Percentiles rank a stretch among this genome's conserved stretches.
phyloP scores from a whole-genome alignment of 1,284 basidiomycete genomes.

The Ceratobasidium papillatum region DNA sequence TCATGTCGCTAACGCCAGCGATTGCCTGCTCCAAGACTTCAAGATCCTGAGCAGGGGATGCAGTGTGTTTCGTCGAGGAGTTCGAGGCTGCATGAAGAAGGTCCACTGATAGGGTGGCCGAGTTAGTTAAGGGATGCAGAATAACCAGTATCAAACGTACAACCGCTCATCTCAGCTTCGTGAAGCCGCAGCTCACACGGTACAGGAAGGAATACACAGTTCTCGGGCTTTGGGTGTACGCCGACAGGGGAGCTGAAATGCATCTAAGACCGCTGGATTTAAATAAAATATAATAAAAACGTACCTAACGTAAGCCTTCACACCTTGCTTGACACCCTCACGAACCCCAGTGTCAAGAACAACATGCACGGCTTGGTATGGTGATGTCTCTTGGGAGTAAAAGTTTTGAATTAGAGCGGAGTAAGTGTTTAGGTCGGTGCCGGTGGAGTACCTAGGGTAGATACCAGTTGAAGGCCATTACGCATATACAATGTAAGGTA shows the following conservation, averaged over 20 bases:
- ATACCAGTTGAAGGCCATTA: neutral
- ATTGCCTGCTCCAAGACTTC: constrained; percentile 77
- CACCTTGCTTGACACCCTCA: constrained; percentile 75
- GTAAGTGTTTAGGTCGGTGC: constrained; percentile 91
- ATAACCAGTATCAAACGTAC: constrained; percentile 63
- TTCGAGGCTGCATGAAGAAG: constrained; percentile 36
- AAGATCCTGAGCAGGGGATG: constrained; percentile 64
- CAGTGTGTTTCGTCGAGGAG: constrained; percentile 37
- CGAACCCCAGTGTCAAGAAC: constrained; percentile 88
- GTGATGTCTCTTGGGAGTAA: constrained; percentile 90
- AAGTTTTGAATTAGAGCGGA: constrained; percentile 99
- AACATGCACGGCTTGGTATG: constrained; percentile 91
- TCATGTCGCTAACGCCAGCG: constrained; percentile 75
- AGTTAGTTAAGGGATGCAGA: neutral
- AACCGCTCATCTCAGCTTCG: constrained; percentile 81
- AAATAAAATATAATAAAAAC: constrained; percentile 48
- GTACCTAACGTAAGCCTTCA: constrained; percentile 89
- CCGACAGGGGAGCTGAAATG: constrained; percentile 77
- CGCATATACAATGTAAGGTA: neutral
- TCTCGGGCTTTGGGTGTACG: constrained; percentile 87
- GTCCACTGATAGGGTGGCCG: constrained; percentile 25
- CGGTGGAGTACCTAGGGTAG: constrained; percentile 82
- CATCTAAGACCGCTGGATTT: constrained; percentile 47
- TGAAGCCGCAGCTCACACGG: constrained; percentile 83
- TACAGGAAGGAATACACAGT: constrained; percentile 90